Base-by-base conservation (phyloP, 495 filamentous ascomycete genomes). In the Antarctomyces pellizariae region DNA sequence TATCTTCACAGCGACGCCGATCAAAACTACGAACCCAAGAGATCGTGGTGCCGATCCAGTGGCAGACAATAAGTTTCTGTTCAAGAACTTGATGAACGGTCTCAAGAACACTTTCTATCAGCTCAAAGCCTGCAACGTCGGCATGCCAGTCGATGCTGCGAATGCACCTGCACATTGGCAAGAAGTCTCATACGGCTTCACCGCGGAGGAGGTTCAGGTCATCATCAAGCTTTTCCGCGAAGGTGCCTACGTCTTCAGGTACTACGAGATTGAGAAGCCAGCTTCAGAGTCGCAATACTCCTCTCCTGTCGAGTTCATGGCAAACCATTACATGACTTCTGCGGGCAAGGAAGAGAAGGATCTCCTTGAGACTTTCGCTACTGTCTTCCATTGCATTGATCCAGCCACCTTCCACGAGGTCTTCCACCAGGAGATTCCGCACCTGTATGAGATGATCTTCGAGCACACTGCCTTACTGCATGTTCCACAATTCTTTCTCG, bases 401-500 rank as follows among this genome's bases (percentile, higher is more conserved):
- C 89, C 86, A 3, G 89, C 89, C 1, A 92, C 83, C 2, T 99
- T 99, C 41, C 78, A 99, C 41, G 89, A 99, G 50, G 80, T 99
- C 13, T 99, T 99, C 47, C 77, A 91, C 37, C 76, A 79, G 7
- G 84, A 95, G 50, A 95, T 99, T 31, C 84, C 84, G 15, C 77
- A 75, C 38, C 67, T 99, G 6, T 92, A 95, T 44, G 75, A 90
- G 25, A 89, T 95, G 60, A 92, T 91, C 59, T 92, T 95, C 47
- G 77, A 92, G 35, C 84, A 99, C 49, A 77, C 79, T 3, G 75
- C 82, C 14, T 59, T 99, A 19, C 60, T 95, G 14, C 86, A 99
- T 43, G 68, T 99, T 13, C 84, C 89, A 1, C 89, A 99, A 42
- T 99, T 95, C 45, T 91, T 99, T 49, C 64, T 99, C 6, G 89